These are phyloP conservation scores for Syzygium syzygioides DNA, from an alignment of 441 rosid genomes.

Conservation along the genomic window DNA sequence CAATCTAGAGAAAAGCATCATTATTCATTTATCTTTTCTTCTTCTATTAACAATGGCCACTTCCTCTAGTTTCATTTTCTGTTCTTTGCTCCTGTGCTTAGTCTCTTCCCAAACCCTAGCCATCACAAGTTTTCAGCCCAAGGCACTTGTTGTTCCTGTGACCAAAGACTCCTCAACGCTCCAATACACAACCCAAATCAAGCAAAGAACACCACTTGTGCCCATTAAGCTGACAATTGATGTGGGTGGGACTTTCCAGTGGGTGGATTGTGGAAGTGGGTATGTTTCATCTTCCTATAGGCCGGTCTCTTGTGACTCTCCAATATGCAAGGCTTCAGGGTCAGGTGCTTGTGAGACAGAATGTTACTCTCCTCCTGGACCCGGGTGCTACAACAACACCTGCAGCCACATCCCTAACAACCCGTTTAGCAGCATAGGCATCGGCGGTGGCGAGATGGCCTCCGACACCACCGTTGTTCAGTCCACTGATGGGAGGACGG, in stretches of 20 bases:
- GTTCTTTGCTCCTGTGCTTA: neutral
- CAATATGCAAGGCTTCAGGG: constrained; percentile 11
- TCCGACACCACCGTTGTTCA: constrained; percentile 1
- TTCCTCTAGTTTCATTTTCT: neutral
- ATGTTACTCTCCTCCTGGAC: constrained; percentile 5
- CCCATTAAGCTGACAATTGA: constrained; percentile 15
- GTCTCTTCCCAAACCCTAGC: neutral
- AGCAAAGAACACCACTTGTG: constrained; percentile 25
- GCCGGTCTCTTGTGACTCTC: constrained; percentile 10
- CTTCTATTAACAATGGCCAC: neutral
- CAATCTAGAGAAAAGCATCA: neutral
- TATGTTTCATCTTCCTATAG: constrained; percentile 26
- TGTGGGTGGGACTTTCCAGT: constrained; percentile 20
- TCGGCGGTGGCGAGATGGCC: neutral
- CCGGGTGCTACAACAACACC: constrained; percentile 18
- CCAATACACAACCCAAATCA: constrained; percentile 22
- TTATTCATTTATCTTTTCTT: neutral
- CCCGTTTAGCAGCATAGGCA: neutral
- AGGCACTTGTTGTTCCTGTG: constrained; percentile 24
- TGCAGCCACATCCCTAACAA: constrained; percentile 2
- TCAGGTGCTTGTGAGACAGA: neutral
- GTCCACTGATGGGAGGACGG: constrained; percentile 13
- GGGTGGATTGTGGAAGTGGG: constrained; percentile 22
- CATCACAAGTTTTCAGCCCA: constrained; percentile 1
- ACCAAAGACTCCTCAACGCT: constrained; percentile 16